phyloP scores from a whole-genome alignment of 306 rosid species.

The Styphnolobium japonicum region DNA sequence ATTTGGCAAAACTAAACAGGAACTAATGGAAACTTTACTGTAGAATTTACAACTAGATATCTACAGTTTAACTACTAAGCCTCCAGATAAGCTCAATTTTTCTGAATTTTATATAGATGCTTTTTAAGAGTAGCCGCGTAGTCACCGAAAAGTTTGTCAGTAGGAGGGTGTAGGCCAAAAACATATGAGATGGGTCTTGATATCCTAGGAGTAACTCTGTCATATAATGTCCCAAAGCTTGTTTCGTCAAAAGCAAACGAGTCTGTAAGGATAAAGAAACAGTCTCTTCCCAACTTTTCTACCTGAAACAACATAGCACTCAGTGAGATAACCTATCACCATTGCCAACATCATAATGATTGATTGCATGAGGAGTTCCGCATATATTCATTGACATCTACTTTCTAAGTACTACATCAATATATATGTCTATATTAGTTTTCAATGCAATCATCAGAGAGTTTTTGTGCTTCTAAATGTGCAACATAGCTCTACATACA shows the following conservation, averaged over 20 bases:
- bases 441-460: not conserved
- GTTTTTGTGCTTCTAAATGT: not conserved
- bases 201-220: slow-evolving; percentile 33
- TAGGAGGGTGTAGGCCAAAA: slow-evolving; percentile 50
- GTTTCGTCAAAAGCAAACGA: slow-evolving; percentile 72
- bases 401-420: not conserved
- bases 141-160: slow-evolving; percentile 41
- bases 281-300: slow-evolving; percentile 68
- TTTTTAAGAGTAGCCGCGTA: slow-evolving; percentile 31
- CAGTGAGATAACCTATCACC: not conserved
- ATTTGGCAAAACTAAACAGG: not conserved
- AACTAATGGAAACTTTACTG: not conserved
- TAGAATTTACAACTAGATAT: slow-evolving; percentile 1
- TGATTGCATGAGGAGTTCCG: not conserved
- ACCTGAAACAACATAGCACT: slow-evolving; percentile 51
- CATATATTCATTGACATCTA: not conserved
- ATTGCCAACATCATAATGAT: not conserved
- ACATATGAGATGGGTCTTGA: slow-evolving; percentile 68
- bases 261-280: slow-evolving; percentile 61
- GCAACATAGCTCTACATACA: not conserved
- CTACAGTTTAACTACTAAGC: not conserved
- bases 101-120: slow-evolving; percentile 30
- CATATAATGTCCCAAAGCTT: slow-evolving; percentile 62
- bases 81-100: not conserved
- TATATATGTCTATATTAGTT: not conserved